Evolutionary conservation across 805 yeast species (phyloP).

Genomic region (Yamadazyma akitaensis): DNA sequence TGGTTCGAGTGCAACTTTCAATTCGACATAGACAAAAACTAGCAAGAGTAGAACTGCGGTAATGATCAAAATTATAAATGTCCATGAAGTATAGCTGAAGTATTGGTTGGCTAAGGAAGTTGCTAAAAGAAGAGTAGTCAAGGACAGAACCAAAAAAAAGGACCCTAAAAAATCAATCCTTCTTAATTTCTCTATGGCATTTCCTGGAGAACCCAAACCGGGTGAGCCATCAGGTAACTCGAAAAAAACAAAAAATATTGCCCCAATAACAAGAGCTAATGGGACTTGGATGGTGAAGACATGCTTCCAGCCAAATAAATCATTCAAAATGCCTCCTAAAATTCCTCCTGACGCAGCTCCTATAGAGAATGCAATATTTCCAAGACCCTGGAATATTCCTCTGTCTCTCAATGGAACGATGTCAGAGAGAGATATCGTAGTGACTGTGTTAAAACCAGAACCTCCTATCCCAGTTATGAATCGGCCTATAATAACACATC

Average conservation of each 20-base stretch:
- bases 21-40: conserved; percentile 51
- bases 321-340: conserved; percentile 54
- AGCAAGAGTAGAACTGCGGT: conserved; percentile 23
- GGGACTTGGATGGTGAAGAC: conserved; percentile 42
- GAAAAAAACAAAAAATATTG: conserved; percentile 36
- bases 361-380: conserved; percentile 69
- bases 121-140: conserved; percentile 58
- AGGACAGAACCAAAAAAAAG: conserved; percentile 51
- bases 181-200: conserved; percentile 46
- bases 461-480: conserved; percentile 87
- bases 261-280: conserved; percentile 39
- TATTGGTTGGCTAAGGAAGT: conserved; percentile 65
- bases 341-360: conserved; percentile 55
- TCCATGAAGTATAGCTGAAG: conserved; percentile 43
- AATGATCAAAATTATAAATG: conserved; percentile 33
- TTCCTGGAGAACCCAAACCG: conserved; percentile 50
- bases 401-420: conserved; percentile 72
- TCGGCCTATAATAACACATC: conserved; percentile 53
- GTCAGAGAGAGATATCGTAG: conserved; percentile 75
- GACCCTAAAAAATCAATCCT: conserved; percentile 71
- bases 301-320: conserved; percentile 50
- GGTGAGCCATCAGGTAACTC: conserved; percentile 53
- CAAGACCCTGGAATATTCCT: conserved; percentile 80
- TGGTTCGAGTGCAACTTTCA: conserved; percentile 55
- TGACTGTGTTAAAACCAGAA: conserved; percentile 77